These are phyloP conservation scores for Rhodotorula toruloides DNA, from an alignment of 768 basidiomycete species.

Conservation along the genomic window DNA sequence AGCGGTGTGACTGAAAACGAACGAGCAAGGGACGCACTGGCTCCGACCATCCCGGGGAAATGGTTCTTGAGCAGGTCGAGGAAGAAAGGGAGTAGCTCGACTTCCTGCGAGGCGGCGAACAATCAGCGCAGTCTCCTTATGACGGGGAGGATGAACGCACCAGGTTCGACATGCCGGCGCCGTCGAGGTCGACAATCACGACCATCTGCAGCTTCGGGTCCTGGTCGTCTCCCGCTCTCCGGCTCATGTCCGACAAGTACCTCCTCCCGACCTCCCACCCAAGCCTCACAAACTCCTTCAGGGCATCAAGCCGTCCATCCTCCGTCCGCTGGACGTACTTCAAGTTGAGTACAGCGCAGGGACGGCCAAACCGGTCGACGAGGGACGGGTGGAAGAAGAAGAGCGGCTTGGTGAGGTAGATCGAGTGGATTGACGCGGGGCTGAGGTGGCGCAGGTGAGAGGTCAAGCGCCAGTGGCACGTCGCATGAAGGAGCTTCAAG, in stretches of 20 bases:
- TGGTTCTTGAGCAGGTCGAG: constrained; percentile 40
- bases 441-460: constrained; percentile 24
- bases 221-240: not conserved
- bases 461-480: constrained; percentile 35
- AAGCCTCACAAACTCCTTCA: constrained; percentile 39
- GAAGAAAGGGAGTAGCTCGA: constrained; percentile 42
- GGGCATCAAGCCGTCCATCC: constrained; percentile 36
- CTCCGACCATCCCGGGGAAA: constrained; percentile 41
- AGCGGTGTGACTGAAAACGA: too few species aligned
- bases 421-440: constrained; percentile 13
- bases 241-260: constrained; percentile 35
- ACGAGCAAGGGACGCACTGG: not conserved
- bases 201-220: constrained; percentile 39
- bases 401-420: constrained; percentile 33
- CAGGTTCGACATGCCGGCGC: constrained; percentile 38
- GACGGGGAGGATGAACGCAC: constrained; percentile 4
- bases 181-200: constrained; percentile 39
- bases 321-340: constrained; percentile 31
- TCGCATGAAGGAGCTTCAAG: constrained; percentile 34
- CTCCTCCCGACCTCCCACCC: constrained; percentile 37
- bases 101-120: constrained; percentile 24
- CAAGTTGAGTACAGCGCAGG: constrained; percentile 38
- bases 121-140: not conserved
- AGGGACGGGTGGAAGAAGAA: constrained; percentile 41
- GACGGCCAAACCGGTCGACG: constrained; percentile 38